Evolutionary conservation across 177 flowering plant genomes (phyloP), one percentile per base, ranked within the genome.

Genomic region (Vitis hybrid): DNA sequence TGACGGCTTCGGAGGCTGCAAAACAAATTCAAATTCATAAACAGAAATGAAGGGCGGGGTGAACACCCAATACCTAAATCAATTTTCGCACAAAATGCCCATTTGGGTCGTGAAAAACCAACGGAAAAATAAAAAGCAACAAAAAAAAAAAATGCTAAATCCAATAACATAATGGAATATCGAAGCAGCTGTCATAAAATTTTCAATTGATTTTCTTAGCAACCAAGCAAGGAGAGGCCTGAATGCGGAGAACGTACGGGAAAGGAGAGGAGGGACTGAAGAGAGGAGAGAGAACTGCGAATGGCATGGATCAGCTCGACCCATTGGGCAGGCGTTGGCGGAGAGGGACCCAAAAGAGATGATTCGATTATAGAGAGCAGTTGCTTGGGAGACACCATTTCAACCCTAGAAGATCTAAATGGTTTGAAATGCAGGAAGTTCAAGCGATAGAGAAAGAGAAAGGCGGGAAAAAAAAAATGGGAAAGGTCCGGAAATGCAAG

Each of bases 281-380:
- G 73, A 26, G 90, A 75, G 13, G 93, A 70, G 39, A 79, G 79
- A 68, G 91, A 87, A 65, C 65, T 77, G 29, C 97, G 97, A 68
- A 96, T 72, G 73, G 92, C 88, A 86, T 93, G 98, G 75, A 88
- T 66, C 49, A 96, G 97, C 79, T 93, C 97, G 56, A 93, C 75
- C 53, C 96, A 75, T 75, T 93, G 86, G 4, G 84, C 74, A 14
- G 99, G 91, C 5, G 97, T 71, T 15, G 96, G 98, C 60, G 91
- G 85, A 13, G 91, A 77, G 10, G 94, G 73, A 14, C 87, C 81
- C 18, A 92, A 89, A 1, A 96, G 84, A 1, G 89, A 39, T 13
- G 94, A 80, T 66, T 90, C 98, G 65, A 89, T 70, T 1, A 81
- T 76, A 26, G 90, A 72, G 58, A 93, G 87, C 8, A 93, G 88